Base-by-base conservation (phyloP, 148 eudicot species). In the Dysphania ambrosioides region DNA sequence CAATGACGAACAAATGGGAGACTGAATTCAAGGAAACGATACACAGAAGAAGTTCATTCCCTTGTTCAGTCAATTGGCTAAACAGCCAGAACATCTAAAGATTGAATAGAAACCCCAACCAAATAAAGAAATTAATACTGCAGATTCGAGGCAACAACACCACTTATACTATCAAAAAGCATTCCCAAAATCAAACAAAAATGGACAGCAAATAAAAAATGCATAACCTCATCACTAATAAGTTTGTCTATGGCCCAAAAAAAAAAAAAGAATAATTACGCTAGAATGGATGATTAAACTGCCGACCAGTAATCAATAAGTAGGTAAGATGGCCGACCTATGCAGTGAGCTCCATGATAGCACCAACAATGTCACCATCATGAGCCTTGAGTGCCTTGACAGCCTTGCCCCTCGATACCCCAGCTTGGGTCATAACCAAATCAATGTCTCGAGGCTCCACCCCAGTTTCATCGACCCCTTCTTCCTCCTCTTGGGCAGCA, bases 391-490 rank as follows among this genome's bases (percentile, higher is more conserved):
- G 91, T 70, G 97, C 97, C 80, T 79, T 93, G 51, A 93, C 97
- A 47, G 98, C 98, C 86, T 89, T 93, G 80, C 78, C 9, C 87
- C 80, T 90, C 1, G 90, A 70, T 35, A 93, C 97, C 0, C 96
- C 91, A 19, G 93, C 97, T 72, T 90, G 91, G 40, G 96, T 90
- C 93, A 88, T 87, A 36, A 93, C 96, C 89, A 91, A 72, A 38
- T 91, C 97, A 72, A 91, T 88, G 82, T 91, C 97, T 4, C 90
- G 85, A 26, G 90, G 80, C 86, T 91, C 88, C 6, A 91, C 97
- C 18, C 90, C 93, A 0, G 89, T 83, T 61, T 89, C 97, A 63
- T 91, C 97, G 9, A 89, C 80, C 68, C 88, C 97, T 77, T 89
- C 97, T 65, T 91, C 97, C 72, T 91, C 97, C 70, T 90, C 89